Evolutionary conservation across 1,139 yeast genomes (phyloP).

Genomic region (Saccharomycopsis hybrid): DNA sequence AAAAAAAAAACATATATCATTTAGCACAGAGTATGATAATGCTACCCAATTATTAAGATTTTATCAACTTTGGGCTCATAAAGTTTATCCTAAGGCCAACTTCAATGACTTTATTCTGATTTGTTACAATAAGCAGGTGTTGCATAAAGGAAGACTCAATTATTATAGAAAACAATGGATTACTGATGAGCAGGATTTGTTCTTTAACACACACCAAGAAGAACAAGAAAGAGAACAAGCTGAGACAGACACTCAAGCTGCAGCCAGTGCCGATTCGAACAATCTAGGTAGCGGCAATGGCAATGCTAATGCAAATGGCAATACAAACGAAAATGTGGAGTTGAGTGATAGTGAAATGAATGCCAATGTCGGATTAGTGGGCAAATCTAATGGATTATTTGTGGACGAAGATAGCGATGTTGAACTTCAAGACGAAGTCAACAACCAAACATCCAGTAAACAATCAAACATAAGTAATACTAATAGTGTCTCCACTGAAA

Average conservation of each 20-base stretch:
- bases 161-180: conserved; percentile 20
- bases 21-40: conserved; percentile 31
- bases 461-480: background rate
- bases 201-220: no score
- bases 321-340: background rate
- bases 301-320: background rate
- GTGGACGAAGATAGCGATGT: conserved; percentile 13
- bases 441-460: background rate
- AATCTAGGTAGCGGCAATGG: conserved; percentile 4
- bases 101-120: conserved; percentile 50
- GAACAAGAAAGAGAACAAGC: no score
- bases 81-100: conserved; percentile 69
- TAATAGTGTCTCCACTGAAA: background rate
- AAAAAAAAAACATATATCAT: conserved; percentile 15
- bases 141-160: conserved; percentile 14
- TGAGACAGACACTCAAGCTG: background rate
- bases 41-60: conserved; percentile 47
- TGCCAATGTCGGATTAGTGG: background rate
- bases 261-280: no score
- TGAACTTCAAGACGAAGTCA: no score
- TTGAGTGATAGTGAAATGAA: conserved; percentile 14
- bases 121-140: conserved; percentile 16
- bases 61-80: conserved; percentile 84
- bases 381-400: conserved; percentile 8
- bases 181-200: conserved; percentile 19